Percentiles rank a stretch among this genome's conserved stretches.
phyloP scores from a whole-genome alignment of 257 asterid species.

The Cynanchum wilfordii region DNA sequence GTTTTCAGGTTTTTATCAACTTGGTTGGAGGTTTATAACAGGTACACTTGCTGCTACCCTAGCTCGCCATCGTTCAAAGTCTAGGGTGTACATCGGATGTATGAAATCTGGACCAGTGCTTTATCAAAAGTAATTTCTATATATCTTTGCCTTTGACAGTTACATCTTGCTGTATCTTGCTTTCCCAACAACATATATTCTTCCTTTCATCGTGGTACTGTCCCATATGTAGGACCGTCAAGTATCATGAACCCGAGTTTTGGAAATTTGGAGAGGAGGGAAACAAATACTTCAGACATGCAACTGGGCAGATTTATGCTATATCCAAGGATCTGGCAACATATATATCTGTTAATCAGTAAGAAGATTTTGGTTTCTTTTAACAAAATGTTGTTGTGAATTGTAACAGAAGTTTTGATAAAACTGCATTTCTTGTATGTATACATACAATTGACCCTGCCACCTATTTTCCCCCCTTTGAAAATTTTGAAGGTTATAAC shows the following conservation, averaged over 20 bases:
- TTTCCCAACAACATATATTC: neutral
- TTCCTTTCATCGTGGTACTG: neutral
- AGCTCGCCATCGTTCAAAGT: constrained; percentile 20
- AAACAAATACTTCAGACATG: constrained; percentile 30
- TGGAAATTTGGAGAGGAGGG: constrained; percentile 37
- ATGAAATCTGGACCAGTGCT: constrained; percentile 39
- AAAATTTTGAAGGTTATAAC: neutral
- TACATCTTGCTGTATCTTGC: neutral
- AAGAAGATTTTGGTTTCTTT: constrained; percentile 4
- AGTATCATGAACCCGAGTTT: constrained; percentile 34
- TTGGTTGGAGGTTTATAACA: constrained; percentile 7
- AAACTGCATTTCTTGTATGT: neutral
- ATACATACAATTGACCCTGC: neutral
- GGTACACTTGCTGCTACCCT: constrained; percentile 24
- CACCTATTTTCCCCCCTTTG: neutral
- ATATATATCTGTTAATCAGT: constrained; percentile 29
- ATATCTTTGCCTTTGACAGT: neutral
- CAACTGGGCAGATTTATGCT: constrained; percentile 35
- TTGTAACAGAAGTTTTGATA: neutral
- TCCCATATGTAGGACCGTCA: constrained; percentile 18
- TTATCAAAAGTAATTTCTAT: constrained; percentile 17
- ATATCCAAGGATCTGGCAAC: constrained; percentile 33
- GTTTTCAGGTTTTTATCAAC: neutral
- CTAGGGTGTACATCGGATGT: constrained; percentile 28
- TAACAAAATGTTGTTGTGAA: neutral